phyloP scores from a whole-genome alignment of 371 early-diverging fungal species.

The Mortierella sp. region DNA sequence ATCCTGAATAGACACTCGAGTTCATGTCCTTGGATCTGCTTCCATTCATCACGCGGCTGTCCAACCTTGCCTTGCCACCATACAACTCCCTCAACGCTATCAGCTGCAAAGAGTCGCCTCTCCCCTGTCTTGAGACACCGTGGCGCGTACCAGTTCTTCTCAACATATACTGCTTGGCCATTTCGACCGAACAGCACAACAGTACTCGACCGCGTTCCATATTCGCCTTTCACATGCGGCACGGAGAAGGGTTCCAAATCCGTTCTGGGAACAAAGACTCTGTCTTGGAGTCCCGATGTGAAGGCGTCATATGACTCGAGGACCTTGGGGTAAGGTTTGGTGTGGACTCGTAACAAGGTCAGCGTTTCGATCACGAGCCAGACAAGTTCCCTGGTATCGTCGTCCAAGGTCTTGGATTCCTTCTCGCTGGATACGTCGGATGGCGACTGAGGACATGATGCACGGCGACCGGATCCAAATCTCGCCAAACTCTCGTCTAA shows the following conservation, averaged over 20 bases:
- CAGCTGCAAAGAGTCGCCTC: background rate
- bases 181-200: constrained; percentile 60
- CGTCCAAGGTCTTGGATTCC: background rate
- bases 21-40: constrained; percentile 2
- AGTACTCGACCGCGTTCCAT: constrained; percentile 59
- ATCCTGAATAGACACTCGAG: background rate
- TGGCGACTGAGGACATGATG: background rate
- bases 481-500: constrained; percentile 16
- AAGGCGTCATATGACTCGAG: background rate
- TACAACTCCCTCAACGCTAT: constrained; percentile 14
- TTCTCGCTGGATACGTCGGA: background rate
- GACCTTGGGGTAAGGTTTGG: constrained; percentile 1
- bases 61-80: constrained; percentile 23
- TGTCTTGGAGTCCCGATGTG: background rate
- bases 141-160: constrained; percentile 15
- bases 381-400: constrained; percentile 44
- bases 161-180: constrained; percentile 20
- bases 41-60: constrained; percentile 4
- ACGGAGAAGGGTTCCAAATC: background rate
- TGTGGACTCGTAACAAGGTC: constrained; percentile 34
- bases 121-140: background rate
- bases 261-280: constrained; percentile 20
- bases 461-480: background rate
- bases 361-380: constrained; percentile 57
- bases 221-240: constrained; percentile 5